These are phyloP conservation scores for Amesomyces nigricolor DNA, from an alignment of 2,329 filamentous ascomycete species.

Conservation along the genomic window DNA sequence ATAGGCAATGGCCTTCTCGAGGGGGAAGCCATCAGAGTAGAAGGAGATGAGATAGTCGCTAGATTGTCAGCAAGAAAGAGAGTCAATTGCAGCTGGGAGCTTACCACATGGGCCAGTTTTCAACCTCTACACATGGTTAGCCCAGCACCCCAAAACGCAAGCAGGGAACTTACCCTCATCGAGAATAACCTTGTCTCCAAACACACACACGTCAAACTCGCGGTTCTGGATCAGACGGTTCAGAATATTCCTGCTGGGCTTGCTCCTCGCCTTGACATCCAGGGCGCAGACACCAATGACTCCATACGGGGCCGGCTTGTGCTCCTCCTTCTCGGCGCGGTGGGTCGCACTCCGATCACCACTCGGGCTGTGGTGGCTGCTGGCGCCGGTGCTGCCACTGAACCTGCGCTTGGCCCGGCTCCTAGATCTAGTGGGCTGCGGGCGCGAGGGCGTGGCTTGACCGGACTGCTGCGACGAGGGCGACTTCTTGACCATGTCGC, in stretches of 20 bases:
- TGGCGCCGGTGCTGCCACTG: slow-evolving; percentile 75
- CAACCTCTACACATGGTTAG: slow-evolving; percentile 54
- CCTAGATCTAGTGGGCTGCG: slow-evolving; percentile 53
- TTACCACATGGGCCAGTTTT: slow-evolving; percentile 89
- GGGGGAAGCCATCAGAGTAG: slow-evolving; percentile 93
- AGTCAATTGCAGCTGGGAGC: slow-evolving; percentile 24
- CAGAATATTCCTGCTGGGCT: slow-evolving; percentile 92
- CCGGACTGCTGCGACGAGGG: slow-evolving; percentile 12
- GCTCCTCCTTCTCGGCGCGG: slow-evolving; percentile 54
- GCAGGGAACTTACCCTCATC: slow-evolving; percentile 63
- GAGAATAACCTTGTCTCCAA: slow-evolving; percentile 97
- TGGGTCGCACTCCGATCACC: slow-evolving; percentile 56
- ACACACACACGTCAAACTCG: slow-evolving; percentile 95
- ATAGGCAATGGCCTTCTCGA: slow-evolving; percentile 96
- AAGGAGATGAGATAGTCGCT: slow-evolving; percentile 95
- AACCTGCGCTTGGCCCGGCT: slow-evolving; percentile 69
- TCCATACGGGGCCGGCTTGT: slow-evolving; percentile 57
- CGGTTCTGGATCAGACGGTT: slow-evolving; percentile 84
- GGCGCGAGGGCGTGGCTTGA: slow-evolving; percentile 30
- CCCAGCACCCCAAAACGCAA: background rate
- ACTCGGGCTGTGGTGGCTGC: slow-evolving; percentile 72
- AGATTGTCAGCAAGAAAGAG: background rate
- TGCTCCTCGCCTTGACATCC: slow-evolving; percentile 92
- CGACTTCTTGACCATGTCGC: slow-evolving; percentile 43
- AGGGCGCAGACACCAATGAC: slow-evolving; percentile 91